These are phyloP conservation scores for Rhizophagus clarus DNA, from an alignment of 192 early-diverging fungal species.

Conservation along the genomic window DNA sequence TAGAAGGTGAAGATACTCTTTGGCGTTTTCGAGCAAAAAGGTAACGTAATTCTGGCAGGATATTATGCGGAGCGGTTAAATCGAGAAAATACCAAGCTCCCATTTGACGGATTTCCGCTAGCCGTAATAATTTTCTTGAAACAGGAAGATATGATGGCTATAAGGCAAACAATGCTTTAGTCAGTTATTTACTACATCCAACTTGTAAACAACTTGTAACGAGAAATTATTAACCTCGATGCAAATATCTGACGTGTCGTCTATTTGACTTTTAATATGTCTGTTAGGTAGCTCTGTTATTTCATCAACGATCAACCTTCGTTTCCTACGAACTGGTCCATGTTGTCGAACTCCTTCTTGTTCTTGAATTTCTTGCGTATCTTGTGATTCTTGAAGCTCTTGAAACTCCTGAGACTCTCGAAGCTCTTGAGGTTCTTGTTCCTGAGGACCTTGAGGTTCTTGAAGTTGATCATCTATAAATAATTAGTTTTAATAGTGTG, in stretches of 20 bases:
- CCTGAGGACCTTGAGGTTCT: background rate
- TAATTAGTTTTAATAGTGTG: background rate
- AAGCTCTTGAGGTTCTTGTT: slow-evolving; percentile 24
- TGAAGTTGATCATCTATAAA: background rate
- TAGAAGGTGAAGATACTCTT: slow-evolving; percentile 13
- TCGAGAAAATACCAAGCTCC: slow-evolving; percentile 45
- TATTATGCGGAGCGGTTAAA: slow-evolving; percentile 30
- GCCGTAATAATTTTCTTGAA: slow-evolving; percentile 45
- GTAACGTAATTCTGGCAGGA: slow-evolving; percentile 39
- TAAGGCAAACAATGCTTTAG: background rate
- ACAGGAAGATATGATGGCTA: slow-evolving; percentile 47
- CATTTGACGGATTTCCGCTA: slow-evolving; percentile 38
- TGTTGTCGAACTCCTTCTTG: slow-evolving; percentile 17
- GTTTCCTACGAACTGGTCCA: slow-evolving; percentile 44
- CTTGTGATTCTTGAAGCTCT: slow-evolving; percentile 15
- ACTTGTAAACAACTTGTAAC: background rate
- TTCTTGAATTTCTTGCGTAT: slow-evolving; percentile 13
- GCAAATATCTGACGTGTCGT: slow-evolving; percentile 61
- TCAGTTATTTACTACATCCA: background rate
- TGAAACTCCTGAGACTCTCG: slow-evolving; percentile 6
- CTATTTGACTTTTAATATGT: slow-evolving; percentile 50
- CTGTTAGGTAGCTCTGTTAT: slow-evolving; percentile 67
- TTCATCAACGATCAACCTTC: slow-evolving; percentile 66
- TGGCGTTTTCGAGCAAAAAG: slow-evolving; percentile 39
- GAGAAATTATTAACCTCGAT: slow-evolving; percentile 29